A percentile compares a stretch with the other conserved stretches of the same genome.
These are phyloP conservation scores for Penicillium crystallinum DNA, from an alignment of 495 filamentous ascomycete species.

Conservation along the genomic window DNA sequence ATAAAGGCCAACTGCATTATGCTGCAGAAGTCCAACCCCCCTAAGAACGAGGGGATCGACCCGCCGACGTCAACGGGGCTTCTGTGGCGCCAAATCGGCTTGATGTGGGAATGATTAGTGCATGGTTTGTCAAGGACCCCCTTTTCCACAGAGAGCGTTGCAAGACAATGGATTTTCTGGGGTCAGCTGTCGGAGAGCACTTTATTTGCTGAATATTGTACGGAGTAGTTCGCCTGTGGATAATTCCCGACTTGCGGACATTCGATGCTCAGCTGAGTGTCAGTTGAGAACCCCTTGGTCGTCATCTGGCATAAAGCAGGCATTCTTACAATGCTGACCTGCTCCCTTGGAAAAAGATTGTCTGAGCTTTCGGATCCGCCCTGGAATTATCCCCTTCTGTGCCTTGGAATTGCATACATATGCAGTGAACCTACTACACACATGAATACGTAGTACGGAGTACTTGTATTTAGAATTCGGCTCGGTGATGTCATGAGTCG, in stretches of 20 bases:
- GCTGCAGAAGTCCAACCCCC: constrained; percentile 1
- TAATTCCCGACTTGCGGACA: not conserved
- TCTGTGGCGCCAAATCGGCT: constrained; percentile 7
- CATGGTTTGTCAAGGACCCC: not conserved
- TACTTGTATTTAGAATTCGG: too few species aligned
- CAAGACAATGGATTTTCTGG: not conserved
- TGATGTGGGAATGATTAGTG: not conserved
- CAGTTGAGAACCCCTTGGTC: not conserved
- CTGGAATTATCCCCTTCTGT: not conserved
- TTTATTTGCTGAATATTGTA: not conserved
- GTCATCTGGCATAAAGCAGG: not conserved
- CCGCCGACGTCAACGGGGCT: constrained; percentile 9
- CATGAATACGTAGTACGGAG: too few species aligned
- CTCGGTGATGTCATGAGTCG: too few species aligned
- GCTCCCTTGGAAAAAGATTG: not conserved
- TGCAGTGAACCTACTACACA: too few species aligned
- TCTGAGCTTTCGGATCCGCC: not conserved
- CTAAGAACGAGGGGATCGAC: constrained; percentile 7
- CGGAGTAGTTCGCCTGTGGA: too few species aligned
- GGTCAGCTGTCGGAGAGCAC: not conserved
- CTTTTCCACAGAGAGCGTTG: not conserved
- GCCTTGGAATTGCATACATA: not conserved
- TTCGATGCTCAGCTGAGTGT: not conserved
- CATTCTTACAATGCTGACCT: not conserved
- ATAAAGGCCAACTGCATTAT: not conserved